Evolutionary conservation across 305 asterid species (phyloP).

Genomic region (Plantago coronopus): DNA sequence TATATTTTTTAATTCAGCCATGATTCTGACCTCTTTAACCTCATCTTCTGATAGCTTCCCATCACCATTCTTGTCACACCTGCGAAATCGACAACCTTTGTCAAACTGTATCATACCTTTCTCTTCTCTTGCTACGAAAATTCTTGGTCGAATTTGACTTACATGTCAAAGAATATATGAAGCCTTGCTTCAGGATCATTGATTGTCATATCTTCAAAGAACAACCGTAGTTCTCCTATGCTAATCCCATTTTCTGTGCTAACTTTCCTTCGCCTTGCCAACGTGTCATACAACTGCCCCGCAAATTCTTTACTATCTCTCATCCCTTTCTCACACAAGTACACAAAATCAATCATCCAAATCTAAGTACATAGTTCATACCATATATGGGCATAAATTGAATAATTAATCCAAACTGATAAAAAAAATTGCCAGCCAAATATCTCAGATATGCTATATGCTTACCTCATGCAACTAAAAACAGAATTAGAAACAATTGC

Average conservation of each 20-base stretch:
- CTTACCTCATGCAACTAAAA: no score
- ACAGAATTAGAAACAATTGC: conserved; percentile 48
- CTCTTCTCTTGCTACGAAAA: not conserved
- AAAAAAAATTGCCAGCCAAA: no score
- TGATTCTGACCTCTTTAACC: conserved; percentile 69
- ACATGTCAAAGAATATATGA: conserved; percentile 94
- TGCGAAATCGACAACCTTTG: conserved; percentile 20
- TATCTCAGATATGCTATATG: no score
- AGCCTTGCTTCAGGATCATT: conserved; percentile 71
- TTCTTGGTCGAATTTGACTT: conserved; percentile 11
- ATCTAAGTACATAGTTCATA: no score
- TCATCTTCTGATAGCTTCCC: conserved; percentile 90
- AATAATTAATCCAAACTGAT: no score
- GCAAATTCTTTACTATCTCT: conserved; percentile 89
- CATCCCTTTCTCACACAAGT: conserved; percentile 54
- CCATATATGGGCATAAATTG: no score
- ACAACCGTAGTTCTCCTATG: conserved; percentile 37
- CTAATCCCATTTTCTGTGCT: conserved; percentile 51
- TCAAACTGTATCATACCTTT: not conserved
- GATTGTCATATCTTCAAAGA: conserved; percentile 80
- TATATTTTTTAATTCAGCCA: not conserved
- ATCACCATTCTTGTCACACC: conserved; percentile 99
- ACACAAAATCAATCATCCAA: no score
- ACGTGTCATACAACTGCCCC: conserved; percentile 66
- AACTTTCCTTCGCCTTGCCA: conserved; percentile 68